Evolutionary conservation across 2,329 filamentous ascomycete species (phyloP), one percentile per base, ranked within the genome.

Genomic region (Dactylellina leptospora): DNA sequence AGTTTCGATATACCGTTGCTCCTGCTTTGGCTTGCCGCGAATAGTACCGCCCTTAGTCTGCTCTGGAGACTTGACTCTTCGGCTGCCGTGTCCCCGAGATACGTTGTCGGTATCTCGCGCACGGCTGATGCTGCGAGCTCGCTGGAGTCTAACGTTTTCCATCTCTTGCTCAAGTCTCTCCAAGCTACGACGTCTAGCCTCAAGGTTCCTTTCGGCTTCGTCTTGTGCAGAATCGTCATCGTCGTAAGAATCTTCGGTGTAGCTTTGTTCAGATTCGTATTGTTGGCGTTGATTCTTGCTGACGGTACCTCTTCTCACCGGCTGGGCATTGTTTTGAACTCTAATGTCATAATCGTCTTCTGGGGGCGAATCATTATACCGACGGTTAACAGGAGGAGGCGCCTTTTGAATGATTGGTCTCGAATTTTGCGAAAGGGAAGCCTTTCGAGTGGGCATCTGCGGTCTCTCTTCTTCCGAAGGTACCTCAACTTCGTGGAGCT

Each of bases 141-240:
- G 55, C 45, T 73, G 60, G 10, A 73, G 60, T 20, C 62, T 66
- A 22, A 73, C 61, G 20, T 61, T 51, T 51, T 68, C 61, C 69
- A 73, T 73, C 25, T 73, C 69, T 20, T 59, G 47, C 18, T 73
- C 69, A 10, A 73, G 62, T 48, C 61, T 68, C 30, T 73, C 69
- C 25, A 73, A 25, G 23, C 69, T 73, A 27, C 69, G 60, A 13
- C 69, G 69, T 42, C 69, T 30, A 10, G 60, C 69, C 33, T 62
- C 55, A 6, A 73, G 61, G 18, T 73, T 61, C 10, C 50, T 48
- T 27, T 73, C 69, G 25, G 69, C 69, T 45, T 66, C 69, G 5
- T 73, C 69, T 40, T 73, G 69, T 4, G 54, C 61, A 30, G 69
- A 73, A 16, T 73, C 44, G 1, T 66, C 63, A 18, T 70, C 60